These are phyloP conservation scores for Tanacetum coccineum DNA, from an alignment of 129 eudicot species.

Conservation along the genomic window DNA sequence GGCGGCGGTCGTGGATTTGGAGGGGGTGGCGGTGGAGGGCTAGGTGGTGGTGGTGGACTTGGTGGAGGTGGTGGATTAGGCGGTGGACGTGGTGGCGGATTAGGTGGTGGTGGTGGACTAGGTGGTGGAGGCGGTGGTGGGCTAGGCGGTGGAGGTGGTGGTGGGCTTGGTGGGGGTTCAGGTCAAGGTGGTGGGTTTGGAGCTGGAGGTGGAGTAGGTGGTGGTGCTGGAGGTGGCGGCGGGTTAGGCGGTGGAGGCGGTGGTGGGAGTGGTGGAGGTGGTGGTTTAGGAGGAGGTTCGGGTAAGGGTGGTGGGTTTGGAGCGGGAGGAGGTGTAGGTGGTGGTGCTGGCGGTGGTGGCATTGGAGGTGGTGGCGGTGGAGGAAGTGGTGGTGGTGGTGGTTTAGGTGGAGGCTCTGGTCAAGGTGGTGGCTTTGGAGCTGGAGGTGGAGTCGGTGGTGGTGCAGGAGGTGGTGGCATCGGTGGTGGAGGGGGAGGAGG, in stretches of 20 bases:
- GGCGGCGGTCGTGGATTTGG: slow-evolving; percentile 13
- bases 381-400: slow-evolving; percentile 33
- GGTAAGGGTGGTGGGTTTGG: slow-evolving; percentile 30
- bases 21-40: neutral
- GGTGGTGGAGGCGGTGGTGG: slow-evolving; percentile 16
- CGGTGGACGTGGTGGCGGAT: slow-evolving; percentile 7
- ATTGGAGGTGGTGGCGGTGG: slow-evolving; percentile 22
- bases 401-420: slow-evolving; percentile 37
- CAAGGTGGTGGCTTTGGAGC: slow-evolving; percentile 35
- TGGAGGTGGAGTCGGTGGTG: slow-evolving; percentile 33
- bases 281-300: slow-evolving; percentile 22
- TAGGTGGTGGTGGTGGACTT: slow-evolving; percentile 9
- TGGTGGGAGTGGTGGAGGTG: slow-evolving; percentile 20
- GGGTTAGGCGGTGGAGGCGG: slow-evolving; percentile 14
- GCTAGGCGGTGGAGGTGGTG: neutral
- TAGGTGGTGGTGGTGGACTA: slow-evolving; percentile 5
- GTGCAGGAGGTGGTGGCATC: slow-evolving; percentile 24
- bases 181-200: slow-evolving; percentile 24
- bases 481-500: slow-evolving; percentile 40
- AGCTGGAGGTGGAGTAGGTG: slow-evolving; percentile 29
- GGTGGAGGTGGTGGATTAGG: slow-evolving; percentile 3
- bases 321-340: slow-evolving; percentile 27
- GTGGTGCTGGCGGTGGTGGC: slow-evolving; percentile 25
- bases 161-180: slow-evolving; percentile 2
- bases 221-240: slow-evolving; percentile 18